Base-by-base conservation (phyloP, 2,329 filamentous ascomycete species). In the Trichoderma atroviride region DNA sequence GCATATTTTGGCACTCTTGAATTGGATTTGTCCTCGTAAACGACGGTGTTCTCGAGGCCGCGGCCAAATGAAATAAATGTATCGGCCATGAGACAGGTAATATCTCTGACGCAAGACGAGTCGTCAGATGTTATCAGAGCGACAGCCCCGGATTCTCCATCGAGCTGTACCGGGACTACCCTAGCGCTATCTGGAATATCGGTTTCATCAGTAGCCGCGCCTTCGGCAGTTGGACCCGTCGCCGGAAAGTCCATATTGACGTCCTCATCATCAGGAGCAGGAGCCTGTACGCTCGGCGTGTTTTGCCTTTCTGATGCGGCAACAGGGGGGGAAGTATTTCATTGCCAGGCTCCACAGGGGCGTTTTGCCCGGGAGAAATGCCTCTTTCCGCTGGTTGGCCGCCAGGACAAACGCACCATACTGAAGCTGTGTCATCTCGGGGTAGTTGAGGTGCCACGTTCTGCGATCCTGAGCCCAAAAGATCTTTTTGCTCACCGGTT, bases 41-140 rank as follows among this genome's bases (percentile, higher is more conserved):
- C 83, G 35, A 89, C 80, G 0, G 91, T 95, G 74, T 93, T 94
- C 24, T 85, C 83, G 0, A 80, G 82, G 0, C 87, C 87, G 31
- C 95, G 89, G 35, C 95, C 95, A 89, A 93, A 98, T 0, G 90
- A 91, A 0, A 90, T 88, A 73, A 92, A 80, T 4, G 89, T 88
- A 52, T 88, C 85, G 13, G 88, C 88, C 16, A 97, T 82, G 40
- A 86, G 85, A 37, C 96, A 83, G 0, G 85, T 87, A 29, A 92
- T 85, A 27, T 85, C 85, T 1, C 85, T 81, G 7, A 92, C 83
- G 70, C 88, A 85, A 0, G 94, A 97, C 16, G 88, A 88, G 0
- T 85, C 75, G 0, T 89, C 85, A 0, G 90, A 90, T 16, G 87
- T 86, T 16, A 97, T 81, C 67, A 88, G 87, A 9, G 91, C 93